These are phyloP conservation scores for Plantago coronopus DNA, from an alignment of 305 asterid species.

Conservation along the genomic window DNA sequence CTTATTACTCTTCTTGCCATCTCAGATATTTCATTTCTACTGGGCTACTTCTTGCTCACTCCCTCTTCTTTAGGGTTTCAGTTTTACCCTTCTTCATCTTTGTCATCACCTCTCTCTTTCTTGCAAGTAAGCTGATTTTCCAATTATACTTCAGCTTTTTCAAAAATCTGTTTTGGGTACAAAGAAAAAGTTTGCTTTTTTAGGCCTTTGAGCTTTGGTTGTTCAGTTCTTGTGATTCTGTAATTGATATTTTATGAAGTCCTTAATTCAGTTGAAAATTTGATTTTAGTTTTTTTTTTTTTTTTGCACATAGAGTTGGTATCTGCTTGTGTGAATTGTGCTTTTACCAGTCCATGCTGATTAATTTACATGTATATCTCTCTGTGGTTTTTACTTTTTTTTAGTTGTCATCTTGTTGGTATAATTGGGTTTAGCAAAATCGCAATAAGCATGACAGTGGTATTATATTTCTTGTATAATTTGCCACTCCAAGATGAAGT, in stretches of 20 bases:
- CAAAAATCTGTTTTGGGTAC: not conserved
- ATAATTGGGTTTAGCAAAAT: not conserved
- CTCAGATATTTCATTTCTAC: not conserved
- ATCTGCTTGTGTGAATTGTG: slow-evolving; percentile 11
- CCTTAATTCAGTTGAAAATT: slow-evolving; percentile 14
- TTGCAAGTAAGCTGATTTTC: slow-evolving; percentile 8
- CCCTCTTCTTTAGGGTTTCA: not conserved
- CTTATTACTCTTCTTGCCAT: not conserved
- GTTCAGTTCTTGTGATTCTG: not conserved
- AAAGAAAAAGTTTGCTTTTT: not conserved
- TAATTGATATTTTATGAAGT: not conserved
- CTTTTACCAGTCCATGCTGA: slow-evolving; percentile 2
- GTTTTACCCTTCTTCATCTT: not conserved
- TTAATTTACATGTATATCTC: not conserved
- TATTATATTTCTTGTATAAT: not conserved
- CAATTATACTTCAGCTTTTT: not conserved
- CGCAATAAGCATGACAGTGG: not conserved
- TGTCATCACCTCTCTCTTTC: not conserved
- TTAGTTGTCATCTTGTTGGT: not conserved
- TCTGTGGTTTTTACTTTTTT: not conserved
- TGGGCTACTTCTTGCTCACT: not conserved
- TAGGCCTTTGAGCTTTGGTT: not conserved
- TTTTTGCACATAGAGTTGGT: slow-evolving; percentile 1
- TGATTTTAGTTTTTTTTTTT: slow-evolving; percentile 5
- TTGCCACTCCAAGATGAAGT: not conserved